Evolutionary conservation across 2,329 filamentous ascomycete species (phyloP).

Genomic region (Leptographium lundbergii): DNA sequence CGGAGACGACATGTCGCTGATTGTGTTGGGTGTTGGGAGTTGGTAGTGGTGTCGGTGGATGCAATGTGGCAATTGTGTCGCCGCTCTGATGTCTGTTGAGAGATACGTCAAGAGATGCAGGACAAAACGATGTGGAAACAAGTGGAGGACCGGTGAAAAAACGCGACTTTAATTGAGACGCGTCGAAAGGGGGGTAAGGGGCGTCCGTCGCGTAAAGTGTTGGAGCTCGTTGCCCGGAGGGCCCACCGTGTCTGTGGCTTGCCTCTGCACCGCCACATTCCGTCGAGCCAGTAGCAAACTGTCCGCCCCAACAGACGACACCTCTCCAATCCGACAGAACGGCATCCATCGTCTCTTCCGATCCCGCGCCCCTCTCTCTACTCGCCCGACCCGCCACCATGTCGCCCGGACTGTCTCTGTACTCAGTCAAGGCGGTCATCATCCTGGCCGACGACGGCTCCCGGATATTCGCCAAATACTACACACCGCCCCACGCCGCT

Average conservation of each 20-base stretch:
- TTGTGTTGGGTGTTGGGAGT: background rate
- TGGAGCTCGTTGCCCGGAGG: slow-evolving; percentile 11
- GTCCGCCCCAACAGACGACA: background rate
- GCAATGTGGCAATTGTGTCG: background rate
- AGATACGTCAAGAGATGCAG: no score
- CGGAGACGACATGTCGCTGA: slow-evolving; percentile 47
- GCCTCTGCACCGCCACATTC: slow-evolving; percentile 1
- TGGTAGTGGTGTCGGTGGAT: background rate
- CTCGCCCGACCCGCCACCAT: slow-evolving; percentile 8
- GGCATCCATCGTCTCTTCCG: background rate
- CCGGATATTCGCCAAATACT: slow-evolving; percentile 92
- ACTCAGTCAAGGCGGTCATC: slow-evolving; percentile 16
- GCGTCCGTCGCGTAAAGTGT: slow-evolving; percentile 28
- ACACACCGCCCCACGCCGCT: slow-evolving; percentile 46
- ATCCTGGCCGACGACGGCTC: slow-evolving; percentile 80
- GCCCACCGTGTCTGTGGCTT: background rate
- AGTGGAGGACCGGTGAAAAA: slow-evolving; percentile 4
- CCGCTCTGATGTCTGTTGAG: background rate
- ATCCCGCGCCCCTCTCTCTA: background rate
- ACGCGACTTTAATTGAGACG: slow-evolving; percentile 13
- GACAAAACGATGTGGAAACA: background rate
- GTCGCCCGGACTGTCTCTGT: slow-evolving; percentile 14
- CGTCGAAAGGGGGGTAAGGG: slow-evolving; percentile 12
- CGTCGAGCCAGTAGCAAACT: background rate
- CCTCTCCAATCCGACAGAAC: background rate